Base-by-base conservation (phyloP, 2,329 filamentous ascomycete species). In the Fusarium temperatum region DNA sequence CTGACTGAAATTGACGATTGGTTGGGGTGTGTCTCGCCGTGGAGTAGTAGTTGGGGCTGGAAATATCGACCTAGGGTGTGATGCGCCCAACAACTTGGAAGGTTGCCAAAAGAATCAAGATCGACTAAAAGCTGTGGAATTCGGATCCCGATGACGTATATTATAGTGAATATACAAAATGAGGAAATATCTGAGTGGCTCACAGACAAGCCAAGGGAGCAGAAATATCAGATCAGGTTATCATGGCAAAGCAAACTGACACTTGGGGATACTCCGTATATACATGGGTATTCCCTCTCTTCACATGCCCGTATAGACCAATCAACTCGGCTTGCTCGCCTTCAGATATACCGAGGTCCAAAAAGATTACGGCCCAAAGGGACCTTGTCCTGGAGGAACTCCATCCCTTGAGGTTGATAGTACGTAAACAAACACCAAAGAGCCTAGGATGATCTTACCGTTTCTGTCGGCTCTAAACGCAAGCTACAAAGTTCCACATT, bases 401-500 rank as follows among this genome's bases (percentile, higher is more conserved):
- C 53, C 66, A 63, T 41, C 28, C 22, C 24, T 42, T 44, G 51
- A 69, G 44, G 41, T 67, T 60, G 56, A 68, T 41, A 41, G 47
- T 56, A 68, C 48, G 42, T 63, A 62, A 63, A 55, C 55, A 39
- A 55, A 30, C 28, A 57, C 45, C 42, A 42, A 28, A 70, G 42
- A 54, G 38, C 42, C 57, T 36, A 28, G 26, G 66, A 63, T 44
- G 60, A 70, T 66, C 67, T 66, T 70, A 48, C 66, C 59, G 26
- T 54, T 70, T 70, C 59, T 32, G 63, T 59, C 36, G 24, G 28
- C 45, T 68, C 51, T 38, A 50, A 38, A 32, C 24, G 30, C 26
- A 50, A 50, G 48, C 64, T 42, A 41, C 44, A 32, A 73, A 35
- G 70, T 73, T 64, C 64, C 69, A 73, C 64, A 56, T 68, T 30